These are phyloP conservation scores for Suillus occidentalis DNA, from an alignment of 768 basidiomycete species.

Conservation along the genomic window DNA sequence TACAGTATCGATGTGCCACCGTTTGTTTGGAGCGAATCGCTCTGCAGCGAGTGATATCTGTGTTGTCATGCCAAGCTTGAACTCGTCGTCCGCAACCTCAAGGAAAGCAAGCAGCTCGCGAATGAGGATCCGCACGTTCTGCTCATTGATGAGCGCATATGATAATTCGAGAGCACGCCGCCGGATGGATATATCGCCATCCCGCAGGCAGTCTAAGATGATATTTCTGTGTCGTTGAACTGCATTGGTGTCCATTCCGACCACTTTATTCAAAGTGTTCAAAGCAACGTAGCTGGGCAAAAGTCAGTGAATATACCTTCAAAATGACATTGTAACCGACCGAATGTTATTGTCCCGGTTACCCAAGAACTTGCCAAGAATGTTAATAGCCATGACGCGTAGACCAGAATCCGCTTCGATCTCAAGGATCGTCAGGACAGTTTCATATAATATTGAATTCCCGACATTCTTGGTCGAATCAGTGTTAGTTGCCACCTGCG, in stretches of 20 bases:
- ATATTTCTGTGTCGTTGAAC: constrained; percentile 98
- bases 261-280: constrained; percentile 97
- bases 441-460: constrained; percentile 97
- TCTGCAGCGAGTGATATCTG: constrained; percentile 96
- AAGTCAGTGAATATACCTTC: constrained; percentile 9
- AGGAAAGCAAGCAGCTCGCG: constrained; percentile 94
- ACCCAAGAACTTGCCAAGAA: constrained; percentile 95
- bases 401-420: constrained; percentile 96
- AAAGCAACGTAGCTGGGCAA: constrained; percentile 86
- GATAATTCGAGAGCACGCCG: constrained; percentile 95
- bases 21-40: constrained; percentile 93
- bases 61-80: constrained; percentile 97
- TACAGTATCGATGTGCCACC: constrained; percentile 99
- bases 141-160: constrained; percentile 94
- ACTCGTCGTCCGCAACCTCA: constrained; percentile 98
- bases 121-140: constrained; percentile 88
- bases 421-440: constrained; percentile 92
- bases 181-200: constrained; percentile 98
- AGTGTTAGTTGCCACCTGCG: constrained; percentile 99
- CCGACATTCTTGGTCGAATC: constrained; percentile 98
- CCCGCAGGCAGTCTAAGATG: constrained; percentile 98
- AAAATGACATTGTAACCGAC: constrained; percentile 42
- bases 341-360: constrained; percentile 99
- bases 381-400: constrained; percentile 99
- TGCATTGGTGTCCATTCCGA: constrained; percentile 95